Conservation (phyloP, 768 basidiomycete species). For the Lactifluus echinatus region DNA sequence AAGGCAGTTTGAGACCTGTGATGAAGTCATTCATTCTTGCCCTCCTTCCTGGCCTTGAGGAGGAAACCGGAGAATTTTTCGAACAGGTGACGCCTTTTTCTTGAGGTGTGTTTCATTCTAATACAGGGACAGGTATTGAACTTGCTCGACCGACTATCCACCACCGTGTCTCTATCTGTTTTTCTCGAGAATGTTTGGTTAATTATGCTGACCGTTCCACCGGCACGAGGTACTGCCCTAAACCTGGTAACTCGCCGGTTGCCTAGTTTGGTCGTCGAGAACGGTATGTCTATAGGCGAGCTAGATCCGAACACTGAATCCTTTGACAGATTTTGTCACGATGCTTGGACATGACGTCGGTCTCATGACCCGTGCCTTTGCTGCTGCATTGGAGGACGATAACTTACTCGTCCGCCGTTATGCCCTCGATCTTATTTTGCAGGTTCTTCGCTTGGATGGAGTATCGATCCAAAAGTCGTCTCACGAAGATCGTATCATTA, state of each 20-base stretch:
- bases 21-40: conserved; percentile 95
- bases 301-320: background rate
- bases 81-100: conserved; percentile 50
- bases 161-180: conserved; percentile 77
- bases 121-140: conserved; percentile 50
- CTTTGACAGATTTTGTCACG: conserved; percentile 45
- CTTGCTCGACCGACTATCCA: conserved; percentile 74
- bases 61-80: conserved; percentile 96
- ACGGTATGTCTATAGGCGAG: conserved; percentile 41
- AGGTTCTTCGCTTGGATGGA: conserved; percentile 68
- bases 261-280: conserved; percentile 57
- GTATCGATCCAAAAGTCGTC: conserved; percentile 59
- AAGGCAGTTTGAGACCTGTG: conserved; percentile 70
- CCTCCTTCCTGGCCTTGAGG: conserved; percentile 89
- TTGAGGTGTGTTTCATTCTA: background rate
- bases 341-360: conserved; percentile 84
- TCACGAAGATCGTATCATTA: conserved; percentile 63
- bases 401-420: conserved; percentile 84
- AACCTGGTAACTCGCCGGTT: conserved; percentile 80
- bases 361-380: conserved; percentile 88
- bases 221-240: conserved; percentile 76
- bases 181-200: conserved; percentile 97
- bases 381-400: conserved; percentile 87
- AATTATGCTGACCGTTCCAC: conserved; percentile 81
- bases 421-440: conserved; percentile 75